Evolutionary conservation across 192 early-diverging fungal species (phyloP).

Genomic region (Dispira simplex): DNA sequence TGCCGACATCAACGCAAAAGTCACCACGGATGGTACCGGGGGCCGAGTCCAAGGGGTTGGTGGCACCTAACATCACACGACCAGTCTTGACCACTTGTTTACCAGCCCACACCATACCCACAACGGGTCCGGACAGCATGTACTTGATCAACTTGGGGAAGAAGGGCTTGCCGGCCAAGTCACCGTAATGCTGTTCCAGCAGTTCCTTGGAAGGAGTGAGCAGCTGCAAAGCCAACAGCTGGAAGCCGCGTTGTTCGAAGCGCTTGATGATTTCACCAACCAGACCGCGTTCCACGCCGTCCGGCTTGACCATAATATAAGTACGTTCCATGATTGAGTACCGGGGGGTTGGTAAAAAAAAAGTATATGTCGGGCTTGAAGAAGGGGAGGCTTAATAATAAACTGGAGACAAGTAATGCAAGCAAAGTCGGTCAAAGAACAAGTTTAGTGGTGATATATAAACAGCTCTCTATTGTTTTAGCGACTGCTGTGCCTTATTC

Average conservation of each 20-base stretch:
- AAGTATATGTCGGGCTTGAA: no score
- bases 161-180: slow-evolving; percentile 73
- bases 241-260: slow-evolving; percentile 83
- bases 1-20: slow-evolving; percentile 68
- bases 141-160: slow-evolving; percentile 69
- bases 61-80: slow-evolving; percentile 73
- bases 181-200: slow-evolving; percentile 67
- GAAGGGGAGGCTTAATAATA: no score
- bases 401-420: no score
- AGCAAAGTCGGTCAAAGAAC: no score
- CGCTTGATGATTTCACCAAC: slow-evolving; percentile 89
- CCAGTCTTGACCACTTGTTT: slow-evolving; percentile 84
- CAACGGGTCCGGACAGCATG: slow-evolving; percentile 91
- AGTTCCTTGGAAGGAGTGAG: slow-evolving; percentile 50
- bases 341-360: neutral
- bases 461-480: no score
- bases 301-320: slow-evolving; percentile 41
- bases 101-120: slow-evolving; percentile 88
- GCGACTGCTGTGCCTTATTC: no score
- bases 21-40: slow-evolving; percentile 96
- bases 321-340: slow-evolving; percentile 26
- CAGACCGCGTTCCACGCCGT: slow-evolving; percentile 61
- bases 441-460: no score
- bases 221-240: slow-evolving; percentile 75
- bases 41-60: slow-evolving; percentile 76